phyloP scores from a whole-genome alignment of 1,284 basidiomycete genomes.

The Sanghuangporus sanghuang region DNA sequence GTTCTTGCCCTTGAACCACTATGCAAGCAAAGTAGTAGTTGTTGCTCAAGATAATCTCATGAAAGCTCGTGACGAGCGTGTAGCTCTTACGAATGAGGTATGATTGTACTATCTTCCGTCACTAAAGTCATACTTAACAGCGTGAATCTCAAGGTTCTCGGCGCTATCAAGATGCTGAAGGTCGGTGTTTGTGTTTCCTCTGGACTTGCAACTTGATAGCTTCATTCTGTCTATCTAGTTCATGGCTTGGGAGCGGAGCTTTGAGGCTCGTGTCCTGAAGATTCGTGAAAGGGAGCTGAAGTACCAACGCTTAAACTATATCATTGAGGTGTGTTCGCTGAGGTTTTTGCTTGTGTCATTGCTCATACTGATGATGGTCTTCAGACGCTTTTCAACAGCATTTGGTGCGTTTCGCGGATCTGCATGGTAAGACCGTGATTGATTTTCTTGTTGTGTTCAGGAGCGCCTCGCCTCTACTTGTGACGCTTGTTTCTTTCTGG shows the following conservation, averaged over 20 bases:
- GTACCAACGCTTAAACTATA: slow-evolving; percentile 82
- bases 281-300: slow-evolving; percentile 77
- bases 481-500: slow-evolving; percentile 77
- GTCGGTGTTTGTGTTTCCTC: slow-evolving; percentile 28
- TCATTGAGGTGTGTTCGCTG: slow-evolving; percentile 60
- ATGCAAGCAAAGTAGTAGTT: slow-evolving; percentile 82
- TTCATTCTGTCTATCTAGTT: slow-evolving; percentile 41
- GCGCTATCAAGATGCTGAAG: slow-evolving; percentile 92
- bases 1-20: slow-evolving; percentile 86
- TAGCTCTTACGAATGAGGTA: slow-evolving; percentile 89
- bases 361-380: neutral
- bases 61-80: slow-evolving; percentile 88
- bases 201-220: neutral
- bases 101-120: slow-evolving; percentile 8
- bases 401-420: slow-evolving; percentile 51
- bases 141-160: slow-evolving; percentile 53
- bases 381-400: slow-evolving; percentile 67
- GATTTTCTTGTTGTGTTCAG: slow-evolving; percentile 29
- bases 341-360: neutral
- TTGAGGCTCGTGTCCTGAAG: slow-evolving; percentile 71
- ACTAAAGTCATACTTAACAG: neutral
- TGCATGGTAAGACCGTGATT: neutral
- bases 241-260: slow-evolving; percentile 93
- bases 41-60: slow-evolving; percentile 83
- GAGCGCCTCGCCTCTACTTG: slow-evolving; percentile 70